Conservation (phyloP, 2,329 filamentous ascomycete species). For the Amylocarpus encephaloides region DNA sequence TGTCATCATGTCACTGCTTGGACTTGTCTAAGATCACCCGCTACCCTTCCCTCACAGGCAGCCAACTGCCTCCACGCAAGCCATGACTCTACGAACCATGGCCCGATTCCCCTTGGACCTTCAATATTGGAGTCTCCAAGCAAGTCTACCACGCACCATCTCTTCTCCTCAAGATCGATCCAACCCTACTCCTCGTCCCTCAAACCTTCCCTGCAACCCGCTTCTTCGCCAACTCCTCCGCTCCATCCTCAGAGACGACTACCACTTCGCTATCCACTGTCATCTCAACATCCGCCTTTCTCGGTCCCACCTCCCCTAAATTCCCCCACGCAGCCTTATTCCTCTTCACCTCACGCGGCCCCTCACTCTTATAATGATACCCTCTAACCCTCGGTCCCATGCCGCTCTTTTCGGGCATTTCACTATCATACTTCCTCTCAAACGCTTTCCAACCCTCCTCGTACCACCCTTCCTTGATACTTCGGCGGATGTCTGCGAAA, state of each 20-base stretch:
- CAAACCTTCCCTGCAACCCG: constrained; percentile 45
- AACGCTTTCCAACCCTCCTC: constrained; percentile 43
- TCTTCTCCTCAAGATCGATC: too few relatives aligned
- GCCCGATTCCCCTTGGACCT: too few relatives aligned
- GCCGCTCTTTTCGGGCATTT: constrained; percentile 68
- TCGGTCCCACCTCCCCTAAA: constrained; percentile 32
- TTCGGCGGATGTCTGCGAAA: constrained; percentile 62
- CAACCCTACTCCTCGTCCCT: neutral
- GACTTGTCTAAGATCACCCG: too few relatives aligned
- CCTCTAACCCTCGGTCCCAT: constrained; percentile 73
- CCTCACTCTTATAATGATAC: constrained; percentile 72
- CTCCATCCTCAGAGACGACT: constrained; percentile 36
- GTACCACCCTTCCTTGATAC: constrained; percentile 56
- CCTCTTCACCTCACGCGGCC: constrained; percentile 53
- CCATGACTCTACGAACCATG: too few relatives aligned
- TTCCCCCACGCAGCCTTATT: constrained; percentile 63
- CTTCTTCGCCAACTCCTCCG: constrained; percentile 46
- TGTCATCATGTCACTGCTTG: too few relatives aligned
- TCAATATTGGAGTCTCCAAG: too few relatives aligned
- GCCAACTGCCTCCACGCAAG: too few relatives aligned
- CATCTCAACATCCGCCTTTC: constrained; percentile 29
- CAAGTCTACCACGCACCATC: too few relatives aligned
- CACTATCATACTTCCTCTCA: constrained; percentile 53
- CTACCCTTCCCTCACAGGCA: too few relatives aligned
- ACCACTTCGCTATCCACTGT: constrained; percentile 44